Base-by-base conservation (phyloP, 306 rosid genomes). In the Gastrolobium bilobum region DNA sequence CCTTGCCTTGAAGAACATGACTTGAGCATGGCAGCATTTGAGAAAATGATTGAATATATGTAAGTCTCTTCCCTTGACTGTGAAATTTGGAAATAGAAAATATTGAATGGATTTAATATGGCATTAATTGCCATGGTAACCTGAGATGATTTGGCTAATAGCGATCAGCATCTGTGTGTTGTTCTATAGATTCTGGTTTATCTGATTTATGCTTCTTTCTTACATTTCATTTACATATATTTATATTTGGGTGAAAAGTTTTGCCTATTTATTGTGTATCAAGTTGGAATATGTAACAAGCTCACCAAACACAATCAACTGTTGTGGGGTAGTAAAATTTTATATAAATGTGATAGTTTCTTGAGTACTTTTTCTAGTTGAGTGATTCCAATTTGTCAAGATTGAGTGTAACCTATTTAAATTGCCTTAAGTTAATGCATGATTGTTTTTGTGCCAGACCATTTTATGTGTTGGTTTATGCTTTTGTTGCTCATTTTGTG, bases 31-130 rank as follows among this genome's bases (percentile, higher is more conserved):
- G 97, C 91, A 59, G 92, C 95, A 44, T 94, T 94, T 58, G 92
- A 91, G 87, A 94, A 94, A 82, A 89, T 94, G 97, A 84, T 92
- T 7, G 93, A 92, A 83, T 92, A 87, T 79, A 94, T 94, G 99
- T 92, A 86, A 88, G 97, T 91, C 8, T 67, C 69, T 46, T 58
- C 54, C 65, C 66, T 75, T 68, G 37, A 61, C 60, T 67, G 59
- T 72, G 39, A 73, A 65, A 50, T 58, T 37, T 51, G 26, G 67
- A 48, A 71, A 35, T 63, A 75, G 56, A 52, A 79, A 64, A 26
- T 57, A 71, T 54, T 70, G 70, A 31, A 78, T 54, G 62, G 85
- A 82, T 42, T 54, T 43, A 29, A 31, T 35, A 38, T 56, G 77
- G n/a, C 43, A 30, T 65, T 54, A 11, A 20, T 50, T 71, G 37